Evolutionary conservation across 176 grass and related monocot species (phyloP), one percentile per base, ranked within the genome.

Genomic region (Thinopyrum elongatum): DNA sequence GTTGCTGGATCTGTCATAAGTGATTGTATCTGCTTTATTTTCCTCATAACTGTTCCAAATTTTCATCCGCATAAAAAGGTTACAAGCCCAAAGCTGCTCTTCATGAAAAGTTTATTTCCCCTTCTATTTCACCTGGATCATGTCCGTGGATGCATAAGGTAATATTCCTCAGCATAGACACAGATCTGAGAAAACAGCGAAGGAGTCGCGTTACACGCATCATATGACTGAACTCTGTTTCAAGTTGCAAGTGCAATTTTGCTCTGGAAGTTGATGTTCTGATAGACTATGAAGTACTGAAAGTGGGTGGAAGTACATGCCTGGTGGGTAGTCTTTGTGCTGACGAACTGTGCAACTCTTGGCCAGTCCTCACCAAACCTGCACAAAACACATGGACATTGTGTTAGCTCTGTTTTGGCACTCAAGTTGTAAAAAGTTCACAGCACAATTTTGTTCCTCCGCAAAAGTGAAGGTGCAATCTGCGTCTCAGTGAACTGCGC

Each of bases 331-430:
- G 78, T 73, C 13, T 90, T 83, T 65, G 73, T 79, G 31, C 25
- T 2, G 19, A 83, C 77, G 12, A 73, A 87, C 21, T 87, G 31
- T 57, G 64, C 84, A 82, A 83, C 79, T 78, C 53, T 79, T 79
- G 63, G 25, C 55, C 84, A 79, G 79, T 65, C 79, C 29, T 78
- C 30, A 65, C 79, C 73, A 53, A 90, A 90, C 77, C 65, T 90
- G 80, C 17, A 90, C 69, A 64, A 59, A 47, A 36, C 25, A n/a
- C 25, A 67, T 61, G 55, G 17, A 13, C 9, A 5, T 15, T n/a
- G 67, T 26, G 17, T 73, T 27, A 60, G 26, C 34, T 30, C 60
- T 44, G 16, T n/a, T n/a, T 74, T n/a, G 34, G 41, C 70, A 61
- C 23, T 27, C 58, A 21, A 13, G 8, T 8, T 69, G 1, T 7